Evolutionary conservation across 176 grass and related monocot genomes (phyloP).

Genomic region (Juncus inflexus): DNA sequence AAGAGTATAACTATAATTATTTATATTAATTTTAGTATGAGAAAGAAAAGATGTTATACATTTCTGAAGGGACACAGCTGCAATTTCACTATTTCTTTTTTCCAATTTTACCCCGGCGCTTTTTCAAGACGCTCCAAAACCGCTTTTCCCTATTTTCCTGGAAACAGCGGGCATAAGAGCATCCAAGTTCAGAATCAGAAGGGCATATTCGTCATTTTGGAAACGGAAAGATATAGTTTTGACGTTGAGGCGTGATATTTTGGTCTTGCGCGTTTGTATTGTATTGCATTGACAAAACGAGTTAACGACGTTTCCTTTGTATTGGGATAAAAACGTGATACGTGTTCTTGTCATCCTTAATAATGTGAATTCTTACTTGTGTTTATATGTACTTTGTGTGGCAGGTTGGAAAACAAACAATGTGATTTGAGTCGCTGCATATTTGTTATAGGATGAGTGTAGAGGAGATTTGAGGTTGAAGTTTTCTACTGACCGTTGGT

Average conservation of each 20-base stretch:
- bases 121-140: slow-evolving; percentile 20
- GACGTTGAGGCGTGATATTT: slow-evolving; percentile 16
- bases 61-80: background rate
- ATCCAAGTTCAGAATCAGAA: background rate
- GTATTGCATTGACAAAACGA: background rate
- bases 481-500: background rate
- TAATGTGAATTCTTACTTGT: background rate
- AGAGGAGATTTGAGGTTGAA: background rate
- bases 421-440: background rate
- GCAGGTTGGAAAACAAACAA: background rate
- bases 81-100: background rate
- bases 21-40: background rate
- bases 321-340: background rate
- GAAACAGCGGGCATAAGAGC: slow-evolving; percentile 10
- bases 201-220: slow-evolving; percentile 5
- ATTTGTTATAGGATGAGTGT: too few relatives aligned
- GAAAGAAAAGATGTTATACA: background rate
- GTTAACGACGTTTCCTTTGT: background rate
- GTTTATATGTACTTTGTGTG: background rate
- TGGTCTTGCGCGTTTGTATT: slow-evolving; percentile 9
- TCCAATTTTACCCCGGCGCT: background rate
- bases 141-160: background rate
- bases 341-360: background rate
- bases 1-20: background rate
- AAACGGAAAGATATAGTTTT: background rate